phyloP scores from a whole-genome alignment of 2,329 filamentous ascomycete species.

The Teratosphaeria epicoccoides region DNA sequence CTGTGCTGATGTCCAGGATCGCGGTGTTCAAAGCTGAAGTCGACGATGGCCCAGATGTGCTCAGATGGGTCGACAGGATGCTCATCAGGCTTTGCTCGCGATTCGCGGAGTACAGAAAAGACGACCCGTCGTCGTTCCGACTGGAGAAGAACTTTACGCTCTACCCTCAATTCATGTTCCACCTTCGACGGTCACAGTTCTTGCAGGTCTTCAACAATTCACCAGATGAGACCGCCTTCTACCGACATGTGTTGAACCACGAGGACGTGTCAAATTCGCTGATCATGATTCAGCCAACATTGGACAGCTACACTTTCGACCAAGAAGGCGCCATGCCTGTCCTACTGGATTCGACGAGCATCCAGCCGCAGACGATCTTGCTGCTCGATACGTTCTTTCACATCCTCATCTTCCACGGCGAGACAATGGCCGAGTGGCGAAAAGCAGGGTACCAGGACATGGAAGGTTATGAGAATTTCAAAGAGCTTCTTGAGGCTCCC shows the following conservation, averaged over 20 bases:
- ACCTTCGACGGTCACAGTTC: slow-evolving; percentile 92
- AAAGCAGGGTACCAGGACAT: slow-evolving; percentile 97
- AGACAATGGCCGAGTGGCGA: slow-evolving; percentile 95
- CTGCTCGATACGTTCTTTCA: slow-evolving; percentile 98
- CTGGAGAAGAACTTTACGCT: slow-evolving; percentile 98
- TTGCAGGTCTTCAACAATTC: slow-evolving; percentile 99
- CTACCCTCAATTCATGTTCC: slow-evolving; percentile 99
- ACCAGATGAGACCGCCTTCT: slow-evolving; percentile 97
- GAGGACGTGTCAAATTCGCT: slow-evolving; percentile 95
- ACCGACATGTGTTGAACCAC: slow-evolving; percentile 90
- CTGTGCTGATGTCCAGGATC: slow-evolving; percentile 97
- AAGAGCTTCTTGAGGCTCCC: slow-evolving; percentile 72
- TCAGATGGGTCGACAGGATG: slow-evolving; percentile 98
- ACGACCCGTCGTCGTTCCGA: slow-evolving; percentile 93
- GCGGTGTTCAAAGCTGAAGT: slow-evolving; percentile 98
- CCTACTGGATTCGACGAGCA: slow-evolving; percentile 90
- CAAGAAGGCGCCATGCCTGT: slow-evolving; percentile 88
- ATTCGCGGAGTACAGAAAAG: slow-evolving; percentile 96
- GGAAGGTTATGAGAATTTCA: slow-evolving; percentile 96
- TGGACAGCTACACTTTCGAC: slow-evolving; percentile 95
- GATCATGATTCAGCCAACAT: slow-evolving; percentile 96
- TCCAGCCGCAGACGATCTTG: slow-evolving; percentile 85
- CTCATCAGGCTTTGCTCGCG: slow-evolving; percentile 90
- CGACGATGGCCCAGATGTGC: slow-evolving; percentile 94
- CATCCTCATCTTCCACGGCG: slow-evolving; percentile 97